Conservation (phyloP, 2,329 filamentous ascomycete species). For the Aureobasidium sp. region DNA sequence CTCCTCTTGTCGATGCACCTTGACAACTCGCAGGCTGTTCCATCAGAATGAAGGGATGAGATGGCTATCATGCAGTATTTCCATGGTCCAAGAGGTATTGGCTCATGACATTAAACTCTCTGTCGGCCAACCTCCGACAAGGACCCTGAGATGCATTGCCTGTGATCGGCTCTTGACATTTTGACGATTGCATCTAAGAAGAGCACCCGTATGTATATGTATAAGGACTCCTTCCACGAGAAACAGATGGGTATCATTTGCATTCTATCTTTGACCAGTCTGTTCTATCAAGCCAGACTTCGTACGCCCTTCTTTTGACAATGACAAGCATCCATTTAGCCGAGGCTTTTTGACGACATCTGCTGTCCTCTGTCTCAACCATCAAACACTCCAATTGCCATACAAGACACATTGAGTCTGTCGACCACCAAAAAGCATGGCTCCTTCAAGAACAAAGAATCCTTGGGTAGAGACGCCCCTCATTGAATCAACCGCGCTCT, state of each 20-base stretch:
- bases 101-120: neutral
- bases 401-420: neutral
- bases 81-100: neutral
- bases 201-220: neutral
- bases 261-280: neutral
- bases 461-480: conserved; percentile 70
- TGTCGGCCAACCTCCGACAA: neutral
- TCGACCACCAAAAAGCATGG: neutral
- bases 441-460: conserved; percentile 15
- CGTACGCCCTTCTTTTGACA: neutral
- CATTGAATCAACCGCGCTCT: conserved; percentile 59
- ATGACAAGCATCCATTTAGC: neutral
- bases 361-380: neutral
- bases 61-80: neutral
- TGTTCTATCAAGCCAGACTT: neutral
- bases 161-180: too few species aligned
- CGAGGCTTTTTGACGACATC: neutral
- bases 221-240: neutral
- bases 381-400: neutral
- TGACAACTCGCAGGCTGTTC: neutral
- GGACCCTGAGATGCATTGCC: neutral
- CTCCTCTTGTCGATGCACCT: neutral
- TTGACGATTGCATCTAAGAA: neutral
- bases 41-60: neutral
- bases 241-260: neutral